A percentile compares a stretch with the other conserved stretches of the same genome.
Evolutionary conservation across 2,329 filamentous ascomycete genomes (phyloP).

Genomic region (Chrysoporthe austroafricana): DNA sequence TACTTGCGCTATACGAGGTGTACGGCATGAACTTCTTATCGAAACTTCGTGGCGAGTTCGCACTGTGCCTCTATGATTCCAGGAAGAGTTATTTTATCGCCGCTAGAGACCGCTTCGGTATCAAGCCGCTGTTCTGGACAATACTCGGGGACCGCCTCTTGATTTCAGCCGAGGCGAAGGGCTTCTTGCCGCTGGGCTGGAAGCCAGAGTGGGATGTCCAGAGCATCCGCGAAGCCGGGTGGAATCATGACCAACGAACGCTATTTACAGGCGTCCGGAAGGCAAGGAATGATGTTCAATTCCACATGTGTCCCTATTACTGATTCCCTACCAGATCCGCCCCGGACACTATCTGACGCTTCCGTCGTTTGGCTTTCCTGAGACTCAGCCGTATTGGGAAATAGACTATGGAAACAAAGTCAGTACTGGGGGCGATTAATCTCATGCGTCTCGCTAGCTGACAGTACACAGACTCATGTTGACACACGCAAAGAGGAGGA

Average conservation of each 20-base stretch:
- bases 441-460: background rate
- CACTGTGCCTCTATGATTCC: slow-evolving; percentile 55
- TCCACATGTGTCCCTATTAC: too few relatives aligned
- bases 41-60: slow-evolving; percentile 58
- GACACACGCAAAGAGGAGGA: slow-evolving; percentile 53
- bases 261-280: slow-evolving; percentile 53
- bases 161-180: slow-evolving; percentile 58
- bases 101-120: slow-evolving; percentile 58
- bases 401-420: slow-evolving; percentile 56
- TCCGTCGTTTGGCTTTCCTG: slow-evolving; percentile 40
- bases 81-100: slow-evolving; percentile 47
- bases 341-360: slow-evolving; percentile 50
- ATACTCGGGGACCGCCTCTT: slow-evolving; percentile 45
- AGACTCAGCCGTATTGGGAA: slow-evolving; percentile 56
- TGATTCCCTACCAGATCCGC: slow-evolving; percentile 32
- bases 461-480: slow-evolving; percentile 22
- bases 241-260: slow-evolving; percentile 49
- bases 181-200: slow-evolving; percentile 55
- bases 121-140: slow-evolving; percentile 61
- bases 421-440: slow-evolving; percentile 8
- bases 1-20: slow-evolving; percentile 55
- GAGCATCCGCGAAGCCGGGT: slow-evolving; percentile 47
- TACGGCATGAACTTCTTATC: slow-evolving; percentile 45
- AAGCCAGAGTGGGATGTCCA: slow-evolving; percentile 56
- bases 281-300: slow-evolving; percentile 19